Evolutionary conservation across 2,329 filamentous ascomycete genomes (phyloP), one percentile per base, ranked within the genome.

Genomic region (Phoma sp.): DNA sequence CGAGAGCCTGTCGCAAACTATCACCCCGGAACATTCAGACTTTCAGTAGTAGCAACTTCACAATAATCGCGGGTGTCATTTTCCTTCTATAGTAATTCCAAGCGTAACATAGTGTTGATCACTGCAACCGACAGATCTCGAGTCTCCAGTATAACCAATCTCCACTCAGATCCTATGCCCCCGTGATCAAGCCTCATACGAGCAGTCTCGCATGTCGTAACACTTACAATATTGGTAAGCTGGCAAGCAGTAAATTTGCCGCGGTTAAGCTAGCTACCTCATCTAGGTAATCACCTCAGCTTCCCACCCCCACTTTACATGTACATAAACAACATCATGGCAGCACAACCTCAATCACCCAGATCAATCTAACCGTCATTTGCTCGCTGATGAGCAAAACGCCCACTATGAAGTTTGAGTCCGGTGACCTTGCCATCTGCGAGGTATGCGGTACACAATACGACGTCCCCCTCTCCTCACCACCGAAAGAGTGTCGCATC

Each of bases 381-480:
- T 15, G 17, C 22, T 27, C 1, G 27, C 7, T 17, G 32, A 35
- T 5, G 15, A 38, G 6, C 29, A 9, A 15, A 43, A 4, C 10
- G n/a, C 7, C 33, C 43, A 69, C 19, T 6, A 72, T 73, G 70
- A 60, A 62, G 4, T 71, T 70, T 40, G 55, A 66, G 38, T 68
- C 68, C 43, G 73, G 70, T 35, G 69, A 80, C 49, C 76, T 79
- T 31, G 81, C 88, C 32, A 79, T 91, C 61, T 92, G 89, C 77
- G 80, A 78, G 8, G 82, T 88, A 5, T 92, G 89, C 71, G 89
- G 88, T 21, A 90, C 88, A 0, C 89, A 92, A 67, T 91, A 82
- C 72, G 84, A 86, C 39, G 77, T 79, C 2, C 69, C 81, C 0
- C 80, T 85, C 57, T 76, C 76, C 36, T 58, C 74, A 12, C 67